Evolutionary conservation across 2,329 filamentous ascomycete species (phyloP).

Genomic region (Penicillium janthinellum): DNA sequence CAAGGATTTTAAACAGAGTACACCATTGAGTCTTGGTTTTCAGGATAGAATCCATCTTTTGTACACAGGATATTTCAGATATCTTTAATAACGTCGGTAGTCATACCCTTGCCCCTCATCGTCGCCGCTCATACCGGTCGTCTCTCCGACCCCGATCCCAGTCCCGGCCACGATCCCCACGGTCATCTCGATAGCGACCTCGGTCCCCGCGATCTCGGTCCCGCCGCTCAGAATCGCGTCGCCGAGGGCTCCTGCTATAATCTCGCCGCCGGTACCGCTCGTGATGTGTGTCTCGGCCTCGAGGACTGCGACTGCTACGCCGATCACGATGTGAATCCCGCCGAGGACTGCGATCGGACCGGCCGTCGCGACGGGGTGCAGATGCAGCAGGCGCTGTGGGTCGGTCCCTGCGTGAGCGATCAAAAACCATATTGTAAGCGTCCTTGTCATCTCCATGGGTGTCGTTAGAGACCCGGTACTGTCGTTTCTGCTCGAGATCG

Average conservation of each 20-base stretch:
- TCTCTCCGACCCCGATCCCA: constrained; percentile 26
- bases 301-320: constrained; percentile 34
- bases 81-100: neutral
- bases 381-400: constrained; percentile 7
- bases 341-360: constrained; percentile 52
- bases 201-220: constrained; percentile 31
- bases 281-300: constrained; percentile 25
- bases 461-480: constrained; percentile 74
- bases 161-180: constrained; percentile 36
- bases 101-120: constrained; percentile 19
- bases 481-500: constrained; percentile 83
- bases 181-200: constrained; percentile 21
- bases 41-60: neutral
- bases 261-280: constrained; percentile 44
- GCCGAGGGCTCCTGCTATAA: constrained; percentile 33
- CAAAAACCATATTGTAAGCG: constrained; percentile 79
- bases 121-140: constrained; percentile 31
- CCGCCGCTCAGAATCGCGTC: constrained; percentile 27
- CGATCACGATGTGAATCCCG: constrained; percentile 33
- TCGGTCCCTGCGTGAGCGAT: constrained; percentile 49
- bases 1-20: neutral
- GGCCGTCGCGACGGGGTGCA: constrained; percentile 26
- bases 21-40: neutral
- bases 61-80: neutral
- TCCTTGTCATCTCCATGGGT: constrained; percentile 48